phyloP scores from a whole-genome alignment of 805 yeast genomes.

The Zygotorulaspora danielsina region DNA sequence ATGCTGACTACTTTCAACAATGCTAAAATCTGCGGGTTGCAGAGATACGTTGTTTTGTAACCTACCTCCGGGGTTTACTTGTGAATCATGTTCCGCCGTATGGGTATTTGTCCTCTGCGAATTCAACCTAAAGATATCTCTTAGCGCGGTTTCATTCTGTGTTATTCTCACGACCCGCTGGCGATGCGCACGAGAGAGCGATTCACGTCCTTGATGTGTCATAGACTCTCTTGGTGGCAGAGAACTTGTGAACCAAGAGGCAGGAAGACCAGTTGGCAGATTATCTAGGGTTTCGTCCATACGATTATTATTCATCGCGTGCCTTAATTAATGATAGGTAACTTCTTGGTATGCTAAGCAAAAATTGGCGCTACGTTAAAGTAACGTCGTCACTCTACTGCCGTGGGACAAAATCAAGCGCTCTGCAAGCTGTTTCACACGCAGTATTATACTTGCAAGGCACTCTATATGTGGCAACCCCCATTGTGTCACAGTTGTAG shows the following conservation, averaged over 20 bases:
- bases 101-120: conserved; percentile 9
- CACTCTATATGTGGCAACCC: neutral
- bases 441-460: no score
- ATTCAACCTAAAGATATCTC: conserved; percentile 17
- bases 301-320: conserved; percentile 9
- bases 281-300: conserved; percentile 11
- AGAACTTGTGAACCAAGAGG: conserved; percentile 21
- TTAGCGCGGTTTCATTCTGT: conserved; percentile 20
- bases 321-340: neutral
- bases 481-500: neutral
- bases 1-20: neutral
- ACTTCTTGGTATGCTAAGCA: neutral
- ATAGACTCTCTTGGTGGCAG: conserved; percentile 17
- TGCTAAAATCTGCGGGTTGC: neutral
- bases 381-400: neutral
- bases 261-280: conserved; percentile 19
- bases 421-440: no score
- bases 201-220: conserved; percentile 17
- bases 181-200: conserved; percentile 20
- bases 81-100: conserved; percentile 3
- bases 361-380: neutral
- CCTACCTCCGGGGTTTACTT: neutral
- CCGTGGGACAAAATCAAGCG: neutral
- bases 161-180: conserved; percentile 21
- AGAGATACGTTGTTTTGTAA: neutral